Evolutionary conservation across 1,139 yeast species (phyloP), one percentile per base, ranked within the genome.

Genomic region (Suhomyces bolitotheri): DNA sequence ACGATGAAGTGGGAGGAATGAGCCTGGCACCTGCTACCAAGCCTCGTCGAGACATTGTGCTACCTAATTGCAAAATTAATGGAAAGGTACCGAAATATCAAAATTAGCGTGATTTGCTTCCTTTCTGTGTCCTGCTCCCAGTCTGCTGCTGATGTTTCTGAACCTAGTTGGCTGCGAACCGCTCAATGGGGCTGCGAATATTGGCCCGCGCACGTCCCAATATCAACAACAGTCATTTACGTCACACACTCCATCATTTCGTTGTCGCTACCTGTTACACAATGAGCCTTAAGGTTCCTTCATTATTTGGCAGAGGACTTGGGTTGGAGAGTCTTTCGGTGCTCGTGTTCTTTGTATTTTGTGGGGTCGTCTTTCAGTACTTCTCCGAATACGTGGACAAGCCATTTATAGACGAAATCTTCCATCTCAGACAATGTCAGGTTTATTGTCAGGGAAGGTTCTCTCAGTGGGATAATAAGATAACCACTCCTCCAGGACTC

Each of bases 401-500:
- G 14, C 74, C 75, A 2, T 76, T 68, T 50, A 74, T 76, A 29
- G 98, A 92, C 61, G 98, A 92, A 57, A 67, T 77, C 12, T 92
- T 92, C 60, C 98, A 92, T 53, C 68, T 86, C 22, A 78, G 82
- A 6, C 97, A 92, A 62, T 81, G 95, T 10, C 70, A 77, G 39
- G 68, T 66, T 23, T 90, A 85, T 54, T 76, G 88, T 43, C 49
- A 60, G 1, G 82, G 82, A 9, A 64, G 77, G 31, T 88, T 81
- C 62, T 41, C 45, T 10, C 52, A 65, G 1, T 92, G 97, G 97
- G 92, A 92, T 56, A 71, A 80, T 22, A 92, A 90, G 55, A 88
- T 94, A 55, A 92, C 98, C 3, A 92, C 98, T 0, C 98, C 98
- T 2, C 98, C 98, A 1, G 99, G 98, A 0, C 64, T 92, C 23